Base-by-base conservation (phyloP, 352 stramenopile species). In the Globisporangium uncinulatum region DNA sequence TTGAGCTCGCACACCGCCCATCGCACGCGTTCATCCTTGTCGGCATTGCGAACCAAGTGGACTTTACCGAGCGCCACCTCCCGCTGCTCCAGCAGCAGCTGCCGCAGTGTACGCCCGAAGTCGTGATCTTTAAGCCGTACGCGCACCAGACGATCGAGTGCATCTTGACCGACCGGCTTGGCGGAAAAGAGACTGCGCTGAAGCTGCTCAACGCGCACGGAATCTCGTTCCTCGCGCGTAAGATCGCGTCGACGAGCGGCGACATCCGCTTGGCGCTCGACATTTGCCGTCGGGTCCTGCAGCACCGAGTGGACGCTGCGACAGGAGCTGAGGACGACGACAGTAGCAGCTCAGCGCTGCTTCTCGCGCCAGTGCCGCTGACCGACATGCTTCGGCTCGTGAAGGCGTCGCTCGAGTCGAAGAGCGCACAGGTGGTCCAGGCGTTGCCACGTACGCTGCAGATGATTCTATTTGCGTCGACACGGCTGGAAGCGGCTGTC, bases 61-160 rank as follows among this genome's bases (percentile, higher is more conserved):
- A 94, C 54, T 89, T 94, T 51, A 92, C 85, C 0, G 80, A 94
- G 61, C 73, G 80, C n/a, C 76, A 92, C 41, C 50, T 92, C 44
- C 73, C 74, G 10, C 65, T 77, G 41, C 66, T 94, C 2, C 67
- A 80, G 53, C 64, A 77, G 47, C 70, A 81, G 15, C 36, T 88
- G 43, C 75, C 76, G 0, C 61, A 78, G 9, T 75, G 72, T 54
- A 74, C 76, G 17, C 80, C 85, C 0, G 61, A 73, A 10, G 80
- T 90, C 31, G 67, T 92, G 43, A 77, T 94, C 24, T 94, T 94
- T 65, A 70, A 85, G 63, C 80, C 85, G 21, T 94, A 94, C 66
- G 68, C 72, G 15, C 80, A 87, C 61, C 70, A 87, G 52, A 88
- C 75, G 29, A 94, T 94, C 62, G 72, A 85, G 56, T 66, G 75